Evolutionary conservation across 352 stramenopile species (phyloP).

Genomic region (Phytophthora fragariae): DNA sequence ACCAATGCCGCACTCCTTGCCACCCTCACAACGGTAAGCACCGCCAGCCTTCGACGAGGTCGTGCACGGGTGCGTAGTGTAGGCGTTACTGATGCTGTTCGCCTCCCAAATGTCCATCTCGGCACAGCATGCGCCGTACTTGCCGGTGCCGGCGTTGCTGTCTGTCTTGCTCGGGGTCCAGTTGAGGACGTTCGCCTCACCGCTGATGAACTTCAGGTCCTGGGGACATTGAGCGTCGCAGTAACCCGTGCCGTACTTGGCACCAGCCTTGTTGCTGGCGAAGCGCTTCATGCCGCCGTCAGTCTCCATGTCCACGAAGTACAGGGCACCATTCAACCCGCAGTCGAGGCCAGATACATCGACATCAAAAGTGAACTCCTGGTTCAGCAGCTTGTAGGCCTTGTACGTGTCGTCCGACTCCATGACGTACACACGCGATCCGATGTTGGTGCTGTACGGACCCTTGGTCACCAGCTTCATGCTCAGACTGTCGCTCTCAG

Average conservation of each 20-base stretch:
- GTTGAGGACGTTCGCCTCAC: constrained; percentile 63
- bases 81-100: constrained; percentile 53
- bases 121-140: constrained; percentile 61
- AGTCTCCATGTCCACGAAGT: constrained; percentile 70
- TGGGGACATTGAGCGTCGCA: constrained; percentile 67
- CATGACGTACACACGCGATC: constrained; percentile 64
- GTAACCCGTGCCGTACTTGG: constrained; percentile 32
- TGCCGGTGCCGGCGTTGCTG: constrained; percentile 45
- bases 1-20: constrained; percentile 20
- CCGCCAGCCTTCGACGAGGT: constrained; percentile 9
- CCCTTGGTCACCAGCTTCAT: constrained; percentile 61
- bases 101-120: constrained; percentile 72
- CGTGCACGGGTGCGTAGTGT: constrained; percentile 57
- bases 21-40: constrained; percentile 32
- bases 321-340: constrained; percentile 65
- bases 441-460: constrained; percentile 56
- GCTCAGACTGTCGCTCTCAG: constrained; percentile 34
- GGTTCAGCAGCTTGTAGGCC: constrained; percentile 61
- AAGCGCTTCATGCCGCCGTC: constrained; percentile 47
- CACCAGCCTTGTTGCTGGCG: constrained; percentile 29
- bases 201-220: constrained; percentile 73
- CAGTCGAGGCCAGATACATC: constrained; percentile 58
- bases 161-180: constrained; percentile 45
- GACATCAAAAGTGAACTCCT: constrained; percentile 76
- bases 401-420: constrained; percentile 47